Evolutionary conservation across 2,329 filamentous ascomycete species (phyloP), one percentile per base, ranked within the genome.

Genomic region (Botrytis squamosa): DNA sequence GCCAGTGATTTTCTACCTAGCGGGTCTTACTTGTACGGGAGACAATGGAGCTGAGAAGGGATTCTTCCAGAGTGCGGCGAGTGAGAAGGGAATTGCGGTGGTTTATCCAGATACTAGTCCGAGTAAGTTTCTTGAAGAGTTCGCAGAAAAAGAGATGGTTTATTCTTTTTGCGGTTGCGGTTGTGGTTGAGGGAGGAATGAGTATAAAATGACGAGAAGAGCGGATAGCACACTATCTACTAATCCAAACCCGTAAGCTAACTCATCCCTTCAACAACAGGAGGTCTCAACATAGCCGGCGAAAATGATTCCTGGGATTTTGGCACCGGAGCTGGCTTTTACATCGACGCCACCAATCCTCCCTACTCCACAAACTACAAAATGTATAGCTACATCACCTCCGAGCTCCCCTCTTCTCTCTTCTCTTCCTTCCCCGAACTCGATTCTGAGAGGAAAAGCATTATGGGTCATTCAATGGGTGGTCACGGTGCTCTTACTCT

Each of bases 381-480:
- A 79, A 99, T 99, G 96, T 94, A 98, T 86, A 90, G 88, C 76
- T 99, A 99, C 85, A 88, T 99, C 77, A 91, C 92, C n/a, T 83
- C 88, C 71, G 96, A 99, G 84, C 90, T 99, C n/a, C 95, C 95
- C 0, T 84, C 86, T 25, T 86, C 90, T 1, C 87, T 98, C 38
- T 97, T 95, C 83, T 83, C 83, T 44, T 87, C 88, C 40, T 97
- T 94, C 84, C 85, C 88, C 44, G 87, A 89, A 80, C 85, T 99
- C 44, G 95, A 98, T 82, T 80, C 83, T 0, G 83, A 80, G 42
- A 87, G 91, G 59, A 90, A 98, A 72, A 92, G 91, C 83, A 96
- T 99, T 80, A 93, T 93, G 59, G 96, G 96, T 9, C 96, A 99
- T 85, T 95, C 91, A 79, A 99, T 99, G 96, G 96, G 96, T 77